Base-by-base conservation (phyloP, 1,284 basidiomycete species). In the Microstroma glucosiphilum region DNA sequence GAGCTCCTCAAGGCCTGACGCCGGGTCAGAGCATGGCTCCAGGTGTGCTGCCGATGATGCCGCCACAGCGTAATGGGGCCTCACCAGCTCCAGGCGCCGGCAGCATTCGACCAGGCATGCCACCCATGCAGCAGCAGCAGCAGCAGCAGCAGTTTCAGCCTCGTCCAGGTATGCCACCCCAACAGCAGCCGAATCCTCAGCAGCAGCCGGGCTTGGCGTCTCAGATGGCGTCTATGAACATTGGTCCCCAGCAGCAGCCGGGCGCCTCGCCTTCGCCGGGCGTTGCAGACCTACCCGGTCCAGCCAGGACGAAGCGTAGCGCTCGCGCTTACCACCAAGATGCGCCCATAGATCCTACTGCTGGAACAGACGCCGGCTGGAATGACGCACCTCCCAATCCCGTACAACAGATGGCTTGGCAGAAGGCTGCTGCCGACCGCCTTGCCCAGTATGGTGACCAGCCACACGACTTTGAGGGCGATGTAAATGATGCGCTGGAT, bases 241-340 rank as follows among this genome's bases (percentile, higher is more conserved):
- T 74, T 12, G 63, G 66, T 40, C 60, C 9, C 41, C 41, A 21
- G n/a, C 40, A 23, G 30, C 46, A 56, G 40, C 62, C 64, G 1
- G 60, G 58, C 13, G 62, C 67, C 9, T 56, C 61, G 25, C 58
- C 66, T 21, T 57, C 57, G 13, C 55, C 51, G 7, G 37, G n/a
- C 15, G 6, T 40, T 15, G 17, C 62, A 1, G 58, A 58, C 13
- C 63, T 64, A 12, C 62, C 62, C 19, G 75, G 70, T 7, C 70
- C 72, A 1, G 69, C 73, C 0, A 67, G 65, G 37, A 70, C 72
- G 9, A 80, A 78, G 65, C 62, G 79, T 13, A 71, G 72, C 41
- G 77, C 78, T 9, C 71, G 79, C 19, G 78, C 77, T 40, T 80
- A 79, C 49, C 79, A 80, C 59, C 72, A 74, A 21, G 74, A 79